Evolutionary conservation across 2,329 filamentous ascomycete genomes (phyloP).

Genomic region (Aureobasidium sp.): DNA sequence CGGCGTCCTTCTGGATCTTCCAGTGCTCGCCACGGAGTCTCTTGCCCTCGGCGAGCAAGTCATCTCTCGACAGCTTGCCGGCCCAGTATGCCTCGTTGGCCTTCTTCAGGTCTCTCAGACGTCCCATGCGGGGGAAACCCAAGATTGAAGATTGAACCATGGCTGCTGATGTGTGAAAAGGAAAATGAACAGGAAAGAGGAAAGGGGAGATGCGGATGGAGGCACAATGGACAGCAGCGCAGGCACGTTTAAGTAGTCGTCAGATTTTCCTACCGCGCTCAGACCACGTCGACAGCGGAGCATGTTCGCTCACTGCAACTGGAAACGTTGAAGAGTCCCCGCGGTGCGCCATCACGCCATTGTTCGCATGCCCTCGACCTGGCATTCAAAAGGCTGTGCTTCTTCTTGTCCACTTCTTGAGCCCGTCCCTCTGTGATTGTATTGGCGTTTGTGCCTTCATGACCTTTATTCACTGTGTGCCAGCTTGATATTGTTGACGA

Average conservation of each 20-base stretch:
- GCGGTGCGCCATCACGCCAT: slow-evolving; percentile 10
- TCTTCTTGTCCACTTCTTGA: not conserved
- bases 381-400: not conserved
- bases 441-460: not conserved
- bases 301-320: not conserved
- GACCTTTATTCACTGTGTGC: not conserved
- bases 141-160: slow-evolving; percentile 65
- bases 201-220: slow-evolving; percentile 14
- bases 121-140: slow-evolving; percentile 98
- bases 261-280: slow-evolving; percentile 6
- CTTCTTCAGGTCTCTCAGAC: slow-evolving; percentile 99
- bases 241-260: slow-evolving; percentile 9
- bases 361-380: not conserved
- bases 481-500: slow-evolving; percentile 8
- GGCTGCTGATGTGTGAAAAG: slow-evolving; percentile 19
- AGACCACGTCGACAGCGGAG: slow-evolving; percentile 1
- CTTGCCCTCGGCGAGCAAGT: slow-evolving; percentile 92
- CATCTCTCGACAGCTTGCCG: slow-evolving; percentile 86
- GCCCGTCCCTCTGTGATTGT: not conserved
- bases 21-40: slow-evolving; percentile 93
- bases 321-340: slow-evolving; percentile 2
- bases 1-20: slow-evolving; percentile 99
- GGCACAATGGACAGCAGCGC: not conserved
- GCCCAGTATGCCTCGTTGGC: slow-evolving; percentile 97
- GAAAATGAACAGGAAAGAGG: slow-evolving; percentile 10